These are phyloP conservation scores for Mrakia gelida DNA, from an alignment of 768 basidiomycete genomes.

Conservation along the genomic window DNA sequence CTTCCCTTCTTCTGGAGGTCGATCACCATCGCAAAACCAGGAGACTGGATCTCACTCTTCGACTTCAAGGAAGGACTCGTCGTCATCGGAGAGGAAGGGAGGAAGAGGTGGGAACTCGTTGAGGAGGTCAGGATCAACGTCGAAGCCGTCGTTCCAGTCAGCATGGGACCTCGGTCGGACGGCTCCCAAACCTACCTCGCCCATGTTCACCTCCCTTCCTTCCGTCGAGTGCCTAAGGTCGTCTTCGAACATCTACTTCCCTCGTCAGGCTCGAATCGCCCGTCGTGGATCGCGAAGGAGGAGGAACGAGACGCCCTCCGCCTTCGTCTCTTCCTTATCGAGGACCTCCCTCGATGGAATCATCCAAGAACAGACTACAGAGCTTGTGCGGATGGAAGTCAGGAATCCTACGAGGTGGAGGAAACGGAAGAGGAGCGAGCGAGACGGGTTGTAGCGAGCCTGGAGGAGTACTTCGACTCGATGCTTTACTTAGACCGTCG, in stretches of 20 bases:
- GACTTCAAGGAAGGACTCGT: background rate
- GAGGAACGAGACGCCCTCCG: background rate
- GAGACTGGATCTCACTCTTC: background rate
- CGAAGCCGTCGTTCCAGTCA: background rate
- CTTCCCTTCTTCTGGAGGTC: background rate
- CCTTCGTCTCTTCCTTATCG: no score
- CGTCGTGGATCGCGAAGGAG: background rate
- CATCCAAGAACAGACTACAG: no score
- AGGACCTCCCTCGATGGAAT: no score
- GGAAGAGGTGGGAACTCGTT: background rate
- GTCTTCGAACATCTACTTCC: background rate
- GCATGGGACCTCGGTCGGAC: background rate
- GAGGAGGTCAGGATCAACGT: background rate
- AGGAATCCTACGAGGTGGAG: no score
- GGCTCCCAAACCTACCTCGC: background rate
- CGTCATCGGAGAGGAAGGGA: background rate
- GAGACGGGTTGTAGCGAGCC: no score
- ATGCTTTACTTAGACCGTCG: no score
- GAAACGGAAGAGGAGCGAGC: no score
- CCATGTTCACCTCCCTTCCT: background rate
- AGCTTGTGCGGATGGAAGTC: no score
- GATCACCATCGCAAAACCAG: background rate
- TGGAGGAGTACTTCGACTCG: no score
- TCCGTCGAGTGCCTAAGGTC: background rate
- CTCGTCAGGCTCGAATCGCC: background rate